Conservation (phyloP, 139 green algal species). For the Chlorella sp. region DNA sequence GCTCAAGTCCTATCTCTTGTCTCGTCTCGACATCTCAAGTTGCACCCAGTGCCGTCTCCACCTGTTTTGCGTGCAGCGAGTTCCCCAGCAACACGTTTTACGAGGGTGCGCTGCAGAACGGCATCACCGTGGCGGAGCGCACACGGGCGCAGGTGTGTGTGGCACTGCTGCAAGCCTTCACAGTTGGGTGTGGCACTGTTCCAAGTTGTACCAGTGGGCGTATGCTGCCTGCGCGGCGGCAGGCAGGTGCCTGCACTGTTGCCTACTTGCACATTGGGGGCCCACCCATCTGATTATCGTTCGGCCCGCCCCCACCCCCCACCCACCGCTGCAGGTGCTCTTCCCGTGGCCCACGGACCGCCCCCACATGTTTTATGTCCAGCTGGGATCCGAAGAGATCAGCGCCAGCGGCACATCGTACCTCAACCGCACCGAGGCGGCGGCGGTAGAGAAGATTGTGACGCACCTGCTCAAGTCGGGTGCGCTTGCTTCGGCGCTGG, state of each 20-base stretch:
- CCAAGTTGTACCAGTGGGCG: no score
- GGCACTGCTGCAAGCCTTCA: no score
- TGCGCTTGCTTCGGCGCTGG: neutral
- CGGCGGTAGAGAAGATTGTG: slow-evolving; percentile 90
- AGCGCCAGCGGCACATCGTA: slow-evolving; percentile 90
- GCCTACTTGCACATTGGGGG: no score
- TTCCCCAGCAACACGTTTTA: slow-evolving; percentile 99
- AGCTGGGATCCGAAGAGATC: slow-evolving; percentile 92
- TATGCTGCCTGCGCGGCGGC: no score
- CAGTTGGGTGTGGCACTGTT: no score
- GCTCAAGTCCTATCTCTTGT: no score
- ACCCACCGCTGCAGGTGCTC: slow-evolving; percentile 5
- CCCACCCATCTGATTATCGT: neutral
- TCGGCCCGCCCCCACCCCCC: neutral
- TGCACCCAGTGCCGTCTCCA: neutral
- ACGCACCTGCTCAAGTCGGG: slow-evolving; percentile 80
- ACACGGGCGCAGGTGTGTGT: slow-evolving; percentile 38
- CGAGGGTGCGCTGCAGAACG: slow-evolving; percentile 95
- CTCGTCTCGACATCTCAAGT: neutral
- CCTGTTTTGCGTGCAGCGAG: slow-evolving; percentile 43
- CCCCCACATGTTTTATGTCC: slow-evolving; percentile 95
- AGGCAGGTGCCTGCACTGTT: no score
- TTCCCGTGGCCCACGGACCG: slow-evolving; percentile 88
- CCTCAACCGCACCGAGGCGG: slow-evolving; percentile 95
- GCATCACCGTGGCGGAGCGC: slow-evolving; percentile 69